phyloP scores from a whole-genome alignment of 1,139 yeast genomes.

The Diutina rugosa region DNA sequence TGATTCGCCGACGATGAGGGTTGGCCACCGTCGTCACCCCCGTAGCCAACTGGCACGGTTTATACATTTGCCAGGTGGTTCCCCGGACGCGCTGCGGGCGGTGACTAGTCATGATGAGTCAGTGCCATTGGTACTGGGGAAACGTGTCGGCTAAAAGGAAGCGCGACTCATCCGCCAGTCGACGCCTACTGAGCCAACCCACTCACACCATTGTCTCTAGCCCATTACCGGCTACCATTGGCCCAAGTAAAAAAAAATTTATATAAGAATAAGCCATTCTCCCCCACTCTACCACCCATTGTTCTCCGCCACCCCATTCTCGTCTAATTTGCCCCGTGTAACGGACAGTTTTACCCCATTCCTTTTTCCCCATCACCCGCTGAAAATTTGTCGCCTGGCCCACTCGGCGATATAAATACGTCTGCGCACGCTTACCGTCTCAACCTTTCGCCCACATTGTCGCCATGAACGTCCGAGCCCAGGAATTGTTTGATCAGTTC shows the following conservation, averaged over 20 bases:
- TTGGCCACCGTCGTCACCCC: background rate
- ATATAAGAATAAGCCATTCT: background rate
- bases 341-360: background rate
- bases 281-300: background rate
- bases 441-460: background rate
- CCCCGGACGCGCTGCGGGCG: background rate
- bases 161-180: background rate
- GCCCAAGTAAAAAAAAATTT: background rate
- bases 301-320: background rate
- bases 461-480: background rate
- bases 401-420: background rate
- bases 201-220: too few relatives aligned
- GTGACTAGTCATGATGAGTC: background rate
- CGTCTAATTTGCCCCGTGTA: background rate
- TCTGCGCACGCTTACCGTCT: background rate
- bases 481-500: constrained; percentile 6
- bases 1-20: background rate
- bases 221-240: background rate
- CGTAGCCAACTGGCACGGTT: background rate
- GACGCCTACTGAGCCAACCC: background rate
- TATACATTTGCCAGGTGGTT: too few relatives aligned
- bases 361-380: background rate
- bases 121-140: background rate
- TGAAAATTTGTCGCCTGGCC: background rate
- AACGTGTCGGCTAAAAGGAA: background rate